phyloP scores from a whole-genome alignment of 2,329 filamentous ascomycete species.

The Metarhizium humberi region DNA sequence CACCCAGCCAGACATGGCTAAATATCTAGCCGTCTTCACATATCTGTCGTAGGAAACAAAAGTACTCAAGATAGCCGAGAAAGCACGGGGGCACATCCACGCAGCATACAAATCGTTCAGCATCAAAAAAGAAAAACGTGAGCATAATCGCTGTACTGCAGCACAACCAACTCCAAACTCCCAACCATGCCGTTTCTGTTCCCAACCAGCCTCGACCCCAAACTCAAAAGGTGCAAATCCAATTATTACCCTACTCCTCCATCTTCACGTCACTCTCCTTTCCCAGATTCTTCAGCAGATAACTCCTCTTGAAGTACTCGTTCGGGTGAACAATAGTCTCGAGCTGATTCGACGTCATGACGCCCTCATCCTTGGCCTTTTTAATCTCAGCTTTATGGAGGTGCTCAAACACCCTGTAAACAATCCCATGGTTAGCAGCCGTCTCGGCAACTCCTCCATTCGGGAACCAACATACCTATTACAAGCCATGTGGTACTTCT shows the following conservation, averaged over 20 bases:
- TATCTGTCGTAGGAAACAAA: not conserved
- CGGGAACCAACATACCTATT: slow-evolving; percentile 54
- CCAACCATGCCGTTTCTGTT: slow-evolving; percentile 6
- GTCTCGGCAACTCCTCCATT: too few relatives aligned
- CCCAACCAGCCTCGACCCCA: slow-evolving; percentile 3
- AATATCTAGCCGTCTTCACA: too few relatives aligned
- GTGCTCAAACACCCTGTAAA: slow-evolving; percentile 70
- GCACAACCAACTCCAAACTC: slow-evolving; percentile 13
- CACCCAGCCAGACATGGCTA: too few relatives aligned
- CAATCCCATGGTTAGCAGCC: too few relatives aligned
- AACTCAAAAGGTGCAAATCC: not conserved
- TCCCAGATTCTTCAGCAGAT: slow-evolving; percentile 71
- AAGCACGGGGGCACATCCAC: too few relatives aligned
- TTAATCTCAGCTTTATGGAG: slow-evolving; percentile 72
- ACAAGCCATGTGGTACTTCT: slow-evolving; percentile 89
- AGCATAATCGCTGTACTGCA: not conserved
- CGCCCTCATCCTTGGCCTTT: slow-evolving; percentile 63
- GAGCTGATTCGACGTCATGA: slow-evolving; percentile 65
- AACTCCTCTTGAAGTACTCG: slow-evolving; percentile 95
- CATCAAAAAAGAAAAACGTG: not conserved
- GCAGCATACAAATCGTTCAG: too few relatives aligned
- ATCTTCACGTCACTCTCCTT: slow-evolving; percentile 48
- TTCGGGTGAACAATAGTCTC: slow-evolving; percentile 97
- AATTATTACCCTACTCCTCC: slow-evolving; percentile 31
- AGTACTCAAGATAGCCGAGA: too few relatives aligned